A percentile compares a stretch with the other conserved stretches of the same genome.
These are phyloP conservation scores for Symbiodinium natans DNA, from an alignment of 73 alveolate species.

Conservation along the genomic window DNA sequence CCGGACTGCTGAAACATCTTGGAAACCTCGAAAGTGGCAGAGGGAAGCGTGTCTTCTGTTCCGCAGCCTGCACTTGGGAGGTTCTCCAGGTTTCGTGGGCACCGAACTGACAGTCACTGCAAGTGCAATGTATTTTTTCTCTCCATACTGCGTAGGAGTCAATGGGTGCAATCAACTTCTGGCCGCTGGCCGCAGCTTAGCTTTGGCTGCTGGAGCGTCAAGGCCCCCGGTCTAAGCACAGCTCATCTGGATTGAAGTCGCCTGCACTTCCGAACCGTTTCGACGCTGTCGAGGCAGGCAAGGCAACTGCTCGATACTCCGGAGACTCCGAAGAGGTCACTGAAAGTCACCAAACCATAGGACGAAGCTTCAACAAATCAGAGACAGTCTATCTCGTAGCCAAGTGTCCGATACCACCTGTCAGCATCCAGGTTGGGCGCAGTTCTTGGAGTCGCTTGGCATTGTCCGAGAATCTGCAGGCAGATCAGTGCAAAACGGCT, in stretches of 20 bases:
- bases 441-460: slow-evolving; percentile 15
- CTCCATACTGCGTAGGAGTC: too few relatives aligned
- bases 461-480: slow-evolving; percentile 66
- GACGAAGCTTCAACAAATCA: background rate
- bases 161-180: too few relatives aligned
- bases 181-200: background rate
- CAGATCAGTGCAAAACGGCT: too few relatives aligned
- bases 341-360: too few relatives aligned
- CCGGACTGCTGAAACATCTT: background rate
- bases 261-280: background rate
- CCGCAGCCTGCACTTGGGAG: slow-evolving; percentile 35
- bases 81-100: too few relatives aligned
- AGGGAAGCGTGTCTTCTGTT: slow-evolving; percentile 78
- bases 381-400: background rate
- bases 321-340: too few relatives aligned
- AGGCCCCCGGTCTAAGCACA: background rate
- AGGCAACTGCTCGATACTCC: too few relatives aligned
- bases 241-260: background rate
- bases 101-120: too few relatives aligned
- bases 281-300: too few relatives aligned
- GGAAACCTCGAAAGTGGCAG: slow-evolving; percentile 45
- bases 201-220: background rate
- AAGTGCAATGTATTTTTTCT: too few relatives aligned
- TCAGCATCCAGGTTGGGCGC: slow-evolving; percentile 67
- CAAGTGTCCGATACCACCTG: slow-evolving; percentile 51